A percentile compares a stretch with the other conserved stretches of the same genome.
Evolutionary conservation across 129 eudicot genomes (phyloP).

Genomic region (Kitagawia praeruptora): DNA sequence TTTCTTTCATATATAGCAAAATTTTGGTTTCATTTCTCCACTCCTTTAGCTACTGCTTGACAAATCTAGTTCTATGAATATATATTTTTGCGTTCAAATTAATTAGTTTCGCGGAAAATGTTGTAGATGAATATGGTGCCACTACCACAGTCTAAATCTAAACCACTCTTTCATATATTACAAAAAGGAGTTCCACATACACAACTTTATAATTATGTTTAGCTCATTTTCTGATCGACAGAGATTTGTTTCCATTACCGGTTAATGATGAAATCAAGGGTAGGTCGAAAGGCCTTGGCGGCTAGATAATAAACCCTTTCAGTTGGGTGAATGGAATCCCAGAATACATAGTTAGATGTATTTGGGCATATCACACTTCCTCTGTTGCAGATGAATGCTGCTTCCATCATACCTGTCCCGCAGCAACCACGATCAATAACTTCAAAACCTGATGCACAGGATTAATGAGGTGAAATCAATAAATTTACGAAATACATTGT

Average conservation of each 20-base stretch:
- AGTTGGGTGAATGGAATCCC: slow-evolving; percentile 72
- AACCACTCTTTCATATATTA: too few relatives aligned
- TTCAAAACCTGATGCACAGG: slow-evolving; percentile 29
- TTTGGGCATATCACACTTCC: slow-evolving; percentile 33
- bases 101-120: too few relatives aligned
- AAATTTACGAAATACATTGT: background rate
- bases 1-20: too few relatives aligned
- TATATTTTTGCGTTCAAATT: too few relatives aligned
- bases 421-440: slow-evolving; percentile 51
- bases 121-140: too few relatives aligned
- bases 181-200: background rate
- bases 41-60: too few relatives aligned
- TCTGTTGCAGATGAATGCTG: slow-evolving; percentile 35
- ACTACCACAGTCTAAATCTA: too few relatives aligned
- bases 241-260: background rate
- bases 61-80: too few relatives aligned
- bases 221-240: background rate
- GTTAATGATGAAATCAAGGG: background rate
- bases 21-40: too few relatives aligned
- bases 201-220: too few relatives aligned
- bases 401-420: slow-evolving; percentile 47
- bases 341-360: slow-evolving; percentile 38
- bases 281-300: slow-evolving; percentile 16
- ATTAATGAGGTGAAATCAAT: background rate
- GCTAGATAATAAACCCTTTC: slow-evolving; percentile 47